These are phyloP conservation scores for Suillus fuscotomentosus DNA, from an alignment of 768 basidiomycete species.

Conservation along the genomic window DNA sequence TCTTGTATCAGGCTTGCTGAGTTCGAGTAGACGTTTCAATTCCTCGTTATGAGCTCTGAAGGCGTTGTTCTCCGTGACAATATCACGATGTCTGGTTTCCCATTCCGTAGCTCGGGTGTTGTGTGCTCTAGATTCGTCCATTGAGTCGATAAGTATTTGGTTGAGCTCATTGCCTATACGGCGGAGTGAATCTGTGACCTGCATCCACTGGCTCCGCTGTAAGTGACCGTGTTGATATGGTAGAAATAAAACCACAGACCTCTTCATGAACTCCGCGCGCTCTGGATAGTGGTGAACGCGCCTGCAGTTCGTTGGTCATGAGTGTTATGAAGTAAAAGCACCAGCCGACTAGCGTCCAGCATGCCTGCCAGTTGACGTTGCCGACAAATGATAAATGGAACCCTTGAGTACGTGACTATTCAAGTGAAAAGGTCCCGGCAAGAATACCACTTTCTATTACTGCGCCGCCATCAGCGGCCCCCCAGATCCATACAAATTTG, in stretches of 20 bases:
- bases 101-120: slow-evolving; percentile 36
- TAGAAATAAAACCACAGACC: slow-evolving; percentile 12
- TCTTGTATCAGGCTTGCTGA: slow-evolving; percentile 27
- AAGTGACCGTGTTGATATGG: not conserved
- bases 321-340: not conserved
- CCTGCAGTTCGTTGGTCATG: slow-evolving; percentile 2
- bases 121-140: slow-evolving; percentile 22
- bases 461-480: not conserved
- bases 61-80: slow-evolving; percentile 24
- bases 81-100: slow-evolving; percentile 29
- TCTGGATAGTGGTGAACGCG: slow-evolving; percentile 17
- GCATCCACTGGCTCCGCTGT: slow-evolving; percentile 15
- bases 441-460: not conserved
- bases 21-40: slow-evolving; percentile 28
- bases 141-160: slow-evolving; percentile 15
- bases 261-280: slow-evolving; percentile 27
- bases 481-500: not conserved
- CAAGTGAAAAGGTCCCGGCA: not conserved
- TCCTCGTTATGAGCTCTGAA: slow-evolving; percentile 33
- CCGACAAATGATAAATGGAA: not conserved
- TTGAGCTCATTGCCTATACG: slow-evolving; percentile 32
- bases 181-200: slow-evolving; percentile 25
- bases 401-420: not conserved
- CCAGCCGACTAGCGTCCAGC: not conserved
- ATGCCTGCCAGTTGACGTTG: not conserved